A percentile compares a stretch with the other conserved stretches of the same genome.
phyloP scores from a whole-genome alignment of 208 protist species.

The Acanthamoeba healyi region DNA sequence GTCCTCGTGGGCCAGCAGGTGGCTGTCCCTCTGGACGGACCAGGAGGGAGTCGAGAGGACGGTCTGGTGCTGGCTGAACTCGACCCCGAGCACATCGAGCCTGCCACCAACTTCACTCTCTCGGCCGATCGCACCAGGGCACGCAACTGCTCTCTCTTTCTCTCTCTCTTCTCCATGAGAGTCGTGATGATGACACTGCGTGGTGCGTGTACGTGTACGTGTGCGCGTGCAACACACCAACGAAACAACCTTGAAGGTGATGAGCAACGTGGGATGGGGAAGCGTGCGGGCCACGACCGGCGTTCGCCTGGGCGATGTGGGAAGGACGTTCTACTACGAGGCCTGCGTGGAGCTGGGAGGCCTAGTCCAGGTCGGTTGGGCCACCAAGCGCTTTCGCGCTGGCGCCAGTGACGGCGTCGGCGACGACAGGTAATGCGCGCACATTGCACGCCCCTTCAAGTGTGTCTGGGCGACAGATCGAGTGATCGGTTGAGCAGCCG shows the following conservation, averaged over 20 bases:
- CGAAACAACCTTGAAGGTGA: too few relatives aligned
- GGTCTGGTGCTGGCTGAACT: background rate
- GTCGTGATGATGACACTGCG: too few relatives aligned
- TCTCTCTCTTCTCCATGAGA: too few relatives aligned
- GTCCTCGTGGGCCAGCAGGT: too few relatives aligned
- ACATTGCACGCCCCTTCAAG: too few relatives aligned
- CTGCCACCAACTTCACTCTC: background rate
- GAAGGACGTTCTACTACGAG: slow-evolving; percentile 43
- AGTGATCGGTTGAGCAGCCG: too few relatives aligned
- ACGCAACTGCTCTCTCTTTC: too few relatives aligned
- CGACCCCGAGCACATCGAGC: background rate
- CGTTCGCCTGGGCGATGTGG: slow-evolving; percentile 23
- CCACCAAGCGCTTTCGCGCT: background rate
- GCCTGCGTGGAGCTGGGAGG: slow-evolving; percentile 7
- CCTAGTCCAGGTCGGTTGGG: slow-evolving; percentile 28
- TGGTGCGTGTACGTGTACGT: too few relatives aligned
- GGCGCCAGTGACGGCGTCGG: background rate
- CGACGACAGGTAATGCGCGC: too few relatives aligned
- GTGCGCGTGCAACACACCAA: too few relatives aligned
- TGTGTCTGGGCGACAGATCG: too few relatives aligned
- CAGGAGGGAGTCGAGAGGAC: background rate
- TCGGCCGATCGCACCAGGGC: slow-evolving; percentile 5
- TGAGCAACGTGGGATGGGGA: slow-evolving; percentile 5
- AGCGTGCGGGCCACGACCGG: background rate
- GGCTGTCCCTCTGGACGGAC: too few relatives aligned